phyloP scores from a whole-genome alignment of 805 yeast genomes.

The Candida methanosorbosa region DNA sequence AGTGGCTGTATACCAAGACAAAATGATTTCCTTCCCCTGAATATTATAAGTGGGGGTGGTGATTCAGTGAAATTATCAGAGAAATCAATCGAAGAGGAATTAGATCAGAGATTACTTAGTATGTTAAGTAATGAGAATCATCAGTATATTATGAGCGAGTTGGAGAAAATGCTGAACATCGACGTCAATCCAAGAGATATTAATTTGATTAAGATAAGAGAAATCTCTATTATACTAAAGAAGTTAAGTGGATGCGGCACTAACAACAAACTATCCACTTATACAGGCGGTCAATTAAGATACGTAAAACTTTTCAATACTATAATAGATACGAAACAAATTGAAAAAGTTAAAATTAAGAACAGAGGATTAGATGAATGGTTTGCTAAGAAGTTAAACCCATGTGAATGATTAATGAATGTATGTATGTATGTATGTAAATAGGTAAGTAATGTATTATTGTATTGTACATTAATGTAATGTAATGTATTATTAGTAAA shows the following conservation, averaged over 20 bases:
- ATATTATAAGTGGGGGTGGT: conserved; percentile 1
- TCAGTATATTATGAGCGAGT: background rate
- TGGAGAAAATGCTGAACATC: background rate
- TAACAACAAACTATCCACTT: background rate
- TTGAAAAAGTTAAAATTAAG: conserved; percentile 8
- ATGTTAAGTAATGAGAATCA: background rate
- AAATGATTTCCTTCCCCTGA: conserved; percentile 1
- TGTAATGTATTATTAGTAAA: too few relatives aligned
- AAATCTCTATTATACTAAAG: conserved; percentile 3
- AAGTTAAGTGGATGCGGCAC: conserved; percentile 4
- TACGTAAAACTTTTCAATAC: conserved; percentile 13
- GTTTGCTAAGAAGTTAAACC: conserved; percentile 12
- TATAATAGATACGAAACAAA: conserved; percentile 9
- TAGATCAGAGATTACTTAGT: background rate
- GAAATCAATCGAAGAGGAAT: background rate
- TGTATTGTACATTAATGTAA: too few relatives aligned
- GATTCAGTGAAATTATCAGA: background rate
- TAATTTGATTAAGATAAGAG: conserved; percentile 3
- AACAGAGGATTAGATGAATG: conserved; percentile 16
- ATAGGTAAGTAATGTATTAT: too few relatives aligned
- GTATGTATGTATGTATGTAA: too few relatives aligned
- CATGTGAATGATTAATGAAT: too few relatives aligned
- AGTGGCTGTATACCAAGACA: too few relatives aligned
- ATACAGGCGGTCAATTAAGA: conserved; percentile 2
- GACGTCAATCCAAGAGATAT: conserved; percentile 1